A percentile compares a stretch with the other conserved stretches of the same genome.
Evolutionary conservation across 2,329 filamentous ascomycete species (phyloP).

Genomic region (Alternaria solani): DNA sequence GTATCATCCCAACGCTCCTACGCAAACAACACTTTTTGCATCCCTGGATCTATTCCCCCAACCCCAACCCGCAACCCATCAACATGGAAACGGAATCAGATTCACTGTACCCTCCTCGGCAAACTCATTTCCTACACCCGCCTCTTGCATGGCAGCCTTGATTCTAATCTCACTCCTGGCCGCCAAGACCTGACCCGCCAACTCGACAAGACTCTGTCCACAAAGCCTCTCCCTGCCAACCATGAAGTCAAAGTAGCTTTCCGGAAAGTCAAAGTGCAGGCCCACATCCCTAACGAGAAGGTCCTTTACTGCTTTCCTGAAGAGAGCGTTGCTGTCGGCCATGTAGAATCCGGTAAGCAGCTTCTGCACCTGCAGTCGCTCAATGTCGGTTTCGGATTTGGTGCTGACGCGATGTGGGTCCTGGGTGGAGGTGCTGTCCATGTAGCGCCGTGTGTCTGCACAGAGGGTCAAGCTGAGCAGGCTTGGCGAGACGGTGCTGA

Average conservation of each 20-base stretch:
- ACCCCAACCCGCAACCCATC: neutral
- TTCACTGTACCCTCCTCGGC: constrained; percentile 6
- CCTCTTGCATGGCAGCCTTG: constrained; percentile 27
- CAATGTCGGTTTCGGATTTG: constrained; percentile 6
- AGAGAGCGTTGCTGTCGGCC: constrained; percentile 28
- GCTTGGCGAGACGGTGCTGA: constrained; percentile 17
- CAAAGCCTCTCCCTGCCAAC: constrained; percentile 24
- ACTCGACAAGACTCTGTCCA: constrained; percentile 29
- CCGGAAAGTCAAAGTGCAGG: constrained; percentile 40
- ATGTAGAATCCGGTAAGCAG: constrained; percentile 36
- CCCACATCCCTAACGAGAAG: constrained; percentile 21
- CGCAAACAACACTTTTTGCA: neutral
- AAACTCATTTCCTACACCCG: constrained; percentile 22
- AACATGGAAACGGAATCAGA: constrained; percentile 7
- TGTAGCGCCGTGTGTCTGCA: constrained; percentile 26
- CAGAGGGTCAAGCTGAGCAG: constrained; percentile 22
- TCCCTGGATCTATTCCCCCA: neutral
- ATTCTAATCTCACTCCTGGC: constrained; percentile 39
- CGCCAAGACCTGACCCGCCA: constrained; percentile 42
- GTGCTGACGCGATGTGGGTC: constrained; percentile 1
- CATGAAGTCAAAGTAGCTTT: constrained; percentile 36
- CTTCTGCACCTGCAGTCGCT: constrained; percentile 28
- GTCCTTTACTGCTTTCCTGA: constrained; percentile 25
- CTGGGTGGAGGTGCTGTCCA: neutral
- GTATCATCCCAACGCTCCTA: neutral